Evolutionary conservation across 768 basidiomycete genomes (phyloP), one percentile per base, ranked within the genome.

Genomic region (Lactarius vividus): DNA sequence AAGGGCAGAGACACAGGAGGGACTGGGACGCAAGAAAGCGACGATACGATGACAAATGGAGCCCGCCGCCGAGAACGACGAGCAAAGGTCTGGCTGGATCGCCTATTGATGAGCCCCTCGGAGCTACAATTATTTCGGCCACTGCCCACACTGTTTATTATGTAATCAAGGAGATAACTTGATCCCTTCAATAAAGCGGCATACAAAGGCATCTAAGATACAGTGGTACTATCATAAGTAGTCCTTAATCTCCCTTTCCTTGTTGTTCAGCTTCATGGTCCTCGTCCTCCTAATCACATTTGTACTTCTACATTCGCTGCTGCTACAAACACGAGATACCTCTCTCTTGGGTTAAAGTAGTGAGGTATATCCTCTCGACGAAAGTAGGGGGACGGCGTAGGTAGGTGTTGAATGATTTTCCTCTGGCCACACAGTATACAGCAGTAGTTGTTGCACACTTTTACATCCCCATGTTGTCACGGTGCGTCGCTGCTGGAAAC

Each of bases 121-220:
- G 65, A 66, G 65, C 65, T 66, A 63, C 65, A 66, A 66, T 57
- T 66, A 62, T 63, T 55, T 62, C 61, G 65, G 35, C 60, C 37
- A n/a, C 60, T 39, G 9, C 64, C 59, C 4, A 4, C 10, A 23
- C 11, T 1, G 9, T 15, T 4, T 33, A 62, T 66, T 62, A 66
- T 57, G 65, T 66, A 66, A 66, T n/a, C 29, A 10, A 53, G 4
- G 4, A 42, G 44, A 13, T 28, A 11, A 35, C 29, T 40, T 53
- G 23, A 28, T 23, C 37, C 31, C 3, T 31, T 31, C 31, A 31
- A 31, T 35, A 35, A 1, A 35, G 33, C 9, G 33, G 33, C 9
- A 35, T 9, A n/a, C n/a, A n/a, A n/a, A n/a, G n/a, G n/a, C n/a
- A n/a, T n/a, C n/a, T n/a, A n/a, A n/a, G n/a, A n/a, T n/a, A n/a